phyloP scores from a whole-genome alignment of 2,329 filamentous ascomycete genomes.

The Phyllosticta ampelicida region DNA sequence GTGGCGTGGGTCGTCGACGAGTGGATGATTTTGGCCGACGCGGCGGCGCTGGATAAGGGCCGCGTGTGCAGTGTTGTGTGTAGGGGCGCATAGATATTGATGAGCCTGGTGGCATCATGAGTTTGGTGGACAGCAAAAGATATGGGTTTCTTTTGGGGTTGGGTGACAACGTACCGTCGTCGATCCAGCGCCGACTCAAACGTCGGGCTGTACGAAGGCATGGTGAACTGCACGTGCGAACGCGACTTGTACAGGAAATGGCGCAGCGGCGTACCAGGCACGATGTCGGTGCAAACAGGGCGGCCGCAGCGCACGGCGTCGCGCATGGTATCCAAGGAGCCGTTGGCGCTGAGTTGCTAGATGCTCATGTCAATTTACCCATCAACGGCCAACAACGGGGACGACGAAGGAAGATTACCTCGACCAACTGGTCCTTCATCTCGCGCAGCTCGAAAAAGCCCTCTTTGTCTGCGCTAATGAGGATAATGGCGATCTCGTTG shows the following conservation, averaged over 20 bases:
- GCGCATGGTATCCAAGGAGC: constrained; percentile 63
- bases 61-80: constrained; percentile 79
- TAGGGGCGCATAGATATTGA: constrained; percentile 75
- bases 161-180: constrained; percentile 40
- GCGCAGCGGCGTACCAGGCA: constrained; percentile 67
- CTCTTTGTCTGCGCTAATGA: constrained; percentile 89
- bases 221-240: constrained; percentile 89
- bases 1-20: constrained; percentile 58
- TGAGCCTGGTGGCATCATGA: constrained; percentile 40
- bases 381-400: background rate
- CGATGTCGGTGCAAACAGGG: constrained; percentile 60
- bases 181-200: constrained; percentile 52
- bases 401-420: constrained; percentile 29
- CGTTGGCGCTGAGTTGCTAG: constrained; percentile 63
- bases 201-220: constrained; percentile 67
- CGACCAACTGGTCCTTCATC: constrained; percentile 51
- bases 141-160: no score
- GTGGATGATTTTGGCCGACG: constrained; percentile 67
- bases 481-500: constrained; percentile 74
- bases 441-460: constrained; percentile 82
- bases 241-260: constrained; percentile 96
- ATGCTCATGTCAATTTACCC: constrained; percentile 14
- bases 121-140: no score
- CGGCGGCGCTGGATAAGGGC: constrained; percentile 48
- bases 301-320: constrained; percentile 61